phyloP scores from a whole-genome alignment of 179 eudicot species.

The Gypsophila paniculata region DNA sequence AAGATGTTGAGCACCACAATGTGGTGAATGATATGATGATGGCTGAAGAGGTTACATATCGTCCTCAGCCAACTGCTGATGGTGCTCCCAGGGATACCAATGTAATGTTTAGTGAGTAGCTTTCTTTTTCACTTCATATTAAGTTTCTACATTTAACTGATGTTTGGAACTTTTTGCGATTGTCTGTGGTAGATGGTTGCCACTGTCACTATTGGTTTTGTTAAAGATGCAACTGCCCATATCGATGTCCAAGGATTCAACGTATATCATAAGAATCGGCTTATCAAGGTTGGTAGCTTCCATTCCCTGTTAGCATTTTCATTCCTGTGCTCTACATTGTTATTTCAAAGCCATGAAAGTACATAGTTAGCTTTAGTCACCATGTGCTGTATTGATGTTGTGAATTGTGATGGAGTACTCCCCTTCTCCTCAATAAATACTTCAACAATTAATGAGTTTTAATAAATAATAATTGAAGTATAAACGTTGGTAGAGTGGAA shows the following conservation, averaged over 20 bases:
- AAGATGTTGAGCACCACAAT: conserved; percentile 93
- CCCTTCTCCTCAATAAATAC: background rate
- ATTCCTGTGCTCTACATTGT: background rate
- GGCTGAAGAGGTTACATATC: conserved; percentile 78
- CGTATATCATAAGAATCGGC: conserved; percentile 96
- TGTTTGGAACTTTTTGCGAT: conserved; percentile 13
- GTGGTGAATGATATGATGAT: conserved; percentile 99
- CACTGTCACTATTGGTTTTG: conserved; percentile 89
- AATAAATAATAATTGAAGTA: background rate
- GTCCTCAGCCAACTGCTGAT: conserved; percentile 70
- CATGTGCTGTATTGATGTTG: background rate
- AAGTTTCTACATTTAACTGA: conserved; percentile 12
- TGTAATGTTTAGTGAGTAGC: conserved; percentile 39
- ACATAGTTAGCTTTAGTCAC: background rate
- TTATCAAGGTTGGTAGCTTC: conserved; percentile 63
- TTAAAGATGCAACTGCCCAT: conserved; percentile 87
- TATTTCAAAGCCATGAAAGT: background rate
- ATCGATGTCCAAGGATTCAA: conserved; percentile 97
- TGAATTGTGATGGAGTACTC: conserved; percentile 1
- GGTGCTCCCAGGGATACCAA: conserved; percentile 63
- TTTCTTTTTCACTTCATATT: background rate
- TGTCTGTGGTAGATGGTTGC: conserved; percentile 68
- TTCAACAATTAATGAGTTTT: background rate
- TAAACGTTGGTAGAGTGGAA: no score
- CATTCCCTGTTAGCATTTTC: background rate